Conservation (phyloP, 2,329 filamentous ascomycete genomes). For the Chaetomiaceae sp. region DNA sequence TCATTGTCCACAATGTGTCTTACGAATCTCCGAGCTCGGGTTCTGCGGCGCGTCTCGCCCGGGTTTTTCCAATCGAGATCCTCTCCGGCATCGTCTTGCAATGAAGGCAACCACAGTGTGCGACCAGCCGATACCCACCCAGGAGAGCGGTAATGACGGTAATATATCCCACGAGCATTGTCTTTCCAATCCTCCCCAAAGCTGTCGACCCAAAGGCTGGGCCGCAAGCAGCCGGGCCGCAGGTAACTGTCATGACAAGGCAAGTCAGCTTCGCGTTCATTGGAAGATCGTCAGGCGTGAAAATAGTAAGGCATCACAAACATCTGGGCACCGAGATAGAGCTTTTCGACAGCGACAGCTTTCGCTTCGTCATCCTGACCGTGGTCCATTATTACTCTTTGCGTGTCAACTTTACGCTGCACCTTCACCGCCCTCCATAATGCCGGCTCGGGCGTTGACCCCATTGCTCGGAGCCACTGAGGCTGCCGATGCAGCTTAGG, state of each 20-base stretch:
- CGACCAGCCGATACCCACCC: neutral
- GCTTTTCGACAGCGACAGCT: neutral
- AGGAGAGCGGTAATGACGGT: neutral
- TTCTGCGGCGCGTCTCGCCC: neutral
- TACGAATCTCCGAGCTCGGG: neutral
- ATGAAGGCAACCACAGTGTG: conserved; percentile 1
- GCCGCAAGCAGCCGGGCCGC: neutral
- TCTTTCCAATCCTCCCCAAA: conserved; percentile 3
- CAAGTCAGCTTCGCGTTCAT: conserved; percentile 2
- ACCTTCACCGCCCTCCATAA: neutral
- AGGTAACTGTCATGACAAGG: conserved; percentile 1
- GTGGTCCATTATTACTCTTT: neutral
- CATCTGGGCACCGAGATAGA: conserved; percentile 1
- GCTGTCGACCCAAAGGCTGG: neutral
- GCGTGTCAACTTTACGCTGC: neutral
- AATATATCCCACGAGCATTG: conserved; percentile 3
- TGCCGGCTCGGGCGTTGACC: no score
- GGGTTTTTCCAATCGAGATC: neutral
- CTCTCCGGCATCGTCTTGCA: neutral
- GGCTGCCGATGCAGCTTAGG: no score
- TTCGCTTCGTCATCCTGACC: neutral
- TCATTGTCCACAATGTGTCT: conserved; percentile 1
- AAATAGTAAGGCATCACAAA: neutral
- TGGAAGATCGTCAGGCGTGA: neutral
- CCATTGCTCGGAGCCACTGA: no score